A percentile compares a stretch with the other conserved stretches of the same genome.
These are phyloP conservation scores for Penicillium sclerotigenum DNA, from an alignment of 2,329 filamentous ascomycete genomes.

Conservation along the genomic window DNA sequence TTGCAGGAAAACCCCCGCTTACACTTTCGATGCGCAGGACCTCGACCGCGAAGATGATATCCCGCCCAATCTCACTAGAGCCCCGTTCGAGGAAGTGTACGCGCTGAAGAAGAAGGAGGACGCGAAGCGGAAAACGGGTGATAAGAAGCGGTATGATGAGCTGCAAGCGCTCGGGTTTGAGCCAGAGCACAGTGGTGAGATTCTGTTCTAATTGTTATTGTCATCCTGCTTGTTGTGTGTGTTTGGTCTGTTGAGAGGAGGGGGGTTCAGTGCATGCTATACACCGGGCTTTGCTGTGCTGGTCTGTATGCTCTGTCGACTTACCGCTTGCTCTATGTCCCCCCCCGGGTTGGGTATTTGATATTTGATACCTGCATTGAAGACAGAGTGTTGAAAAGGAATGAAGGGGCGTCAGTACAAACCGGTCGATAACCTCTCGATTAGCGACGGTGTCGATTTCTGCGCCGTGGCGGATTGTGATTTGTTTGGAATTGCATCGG, in stretches of 20 bases:
- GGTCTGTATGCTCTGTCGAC: background rate
- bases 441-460: background rate
- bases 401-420: background rate
- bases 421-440: background rate
- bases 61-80: slow-evolving; percentile 65
- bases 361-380: background rate
- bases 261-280: background rate
- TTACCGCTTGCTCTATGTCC: background rate
- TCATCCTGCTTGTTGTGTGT: background rate
- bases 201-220: slow-evolving; percentile 55
- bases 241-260: background rate
- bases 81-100: slow-evolving; percentile 66
- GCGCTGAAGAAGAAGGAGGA: slow-evolving; percentile 71
- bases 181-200: slow-evolving; percentile 75
- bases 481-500: slow-evolving; percentile 6
- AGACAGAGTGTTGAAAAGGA: background rate
- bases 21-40: slow-evolving; percentile 53
- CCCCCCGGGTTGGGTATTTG: background rate
- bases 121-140: slow-evolving; percentile 63
- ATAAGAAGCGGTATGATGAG: slow-evolving; percentile 70
- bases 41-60: slow-evolving; percentile 92
- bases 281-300: background rate
- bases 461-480: background rate
- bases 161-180: slow-evolving; percentile 80
- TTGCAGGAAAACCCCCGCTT: background rate